phyloP scores from a whole-genome alignment of 352 stramenopile genomes.

The Phytopythium kandeliae region DNA sequence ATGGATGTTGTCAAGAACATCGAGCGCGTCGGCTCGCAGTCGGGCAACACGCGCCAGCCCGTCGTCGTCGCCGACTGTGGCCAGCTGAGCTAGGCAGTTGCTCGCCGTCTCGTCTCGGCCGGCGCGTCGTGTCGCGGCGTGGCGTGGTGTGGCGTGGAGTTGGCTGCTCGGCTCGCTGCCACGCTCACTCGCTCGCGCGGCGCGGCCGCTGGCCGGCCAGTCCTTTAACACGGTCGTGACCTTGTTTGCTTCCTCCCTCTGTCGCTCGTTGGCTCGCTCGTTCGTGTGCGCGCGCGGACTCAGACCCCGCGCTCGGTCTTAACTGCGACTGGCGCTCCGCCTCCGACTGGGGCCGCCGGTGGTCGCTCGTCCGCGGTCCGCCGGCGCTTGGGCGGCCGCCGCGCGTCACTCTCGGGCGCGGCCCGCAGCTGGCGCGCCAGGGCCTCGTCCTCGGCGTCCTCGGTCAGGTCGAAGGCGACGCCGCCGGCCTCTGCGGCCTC shows the following conservation, averaged over 20 bases:
- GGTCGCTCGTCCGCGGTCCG: slow-evolving; percentile 8
- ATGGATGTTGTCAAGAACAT: slow-evolving; percentile 92
- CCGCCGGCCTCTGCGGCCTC: slow-evolving; percentile 42
- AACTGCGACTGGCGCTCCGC: background rate
- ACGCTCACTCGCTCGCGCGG: no score
- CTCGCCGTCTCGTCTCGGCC: no score
- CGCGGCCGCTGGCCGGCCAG: no score
- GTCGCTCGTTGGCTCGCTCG: background rate
- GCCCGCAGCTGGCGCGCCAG: slow-evolving; percentile 25
- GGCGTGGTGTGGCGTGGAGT: no score
- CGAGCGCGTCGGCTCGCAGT: slow-evolving; percentile 92
- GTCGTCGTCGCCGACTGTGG: slow-evolving; percentile 96
- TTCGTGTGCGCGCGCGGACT: background rate
- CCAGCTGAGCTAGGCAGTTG: slow-evolving; percentile 69
- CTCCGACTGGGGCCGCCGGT: no score
- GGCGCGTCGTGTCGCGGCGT: no score
- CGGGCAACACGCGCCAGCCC: slow-evolving; percentile 83
- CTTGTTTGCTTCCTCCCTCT: background rate
- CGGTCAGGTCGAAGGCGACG: slow-evolving; percentile 64
- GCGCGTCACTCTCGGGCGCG: slow-evolving; percentile 12
- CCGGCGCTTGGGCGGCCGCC: slow-evolving; percentile 27
- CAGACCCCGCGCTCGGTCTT: slow-evolving; percentile 3
- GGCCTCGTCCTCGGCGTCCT: slow-evolving; percentile 39
- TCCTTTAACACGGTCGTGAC: background rate
- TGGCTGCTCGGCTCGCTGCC: no score